A percentile compares a stretch with the other conserved stretches of the same genome.
Evolutionary conservation across 2,329 filamentous ascomycete species (phyloP).

Genomic region (Fusarium odoratissimum): DNA sequence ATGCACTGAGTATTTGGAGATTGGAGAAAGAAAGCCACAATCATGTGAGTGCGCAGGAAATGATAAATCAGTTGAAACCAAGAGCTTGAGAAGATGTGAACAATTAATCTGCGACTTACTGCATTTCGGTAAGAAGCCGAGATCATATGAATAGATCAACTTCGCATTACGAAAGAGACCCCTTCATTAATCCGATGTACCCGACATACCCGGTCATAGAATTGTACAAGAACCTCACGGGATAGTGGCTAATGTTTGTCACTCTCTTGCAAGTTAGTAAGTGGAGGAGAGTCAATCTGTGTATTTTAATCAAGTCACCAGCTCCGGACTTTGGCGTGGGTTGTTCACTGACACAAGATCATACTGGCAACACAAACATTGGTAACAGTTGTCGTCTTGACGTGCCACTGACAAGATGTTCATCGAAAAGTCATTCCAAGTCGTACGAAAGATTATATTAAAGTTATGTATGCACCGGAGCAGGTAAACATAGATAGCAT

Average conservation of each 20-base stretch:
- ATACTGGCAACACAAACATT: neutral
- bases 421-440: neutral
- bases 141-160: neutral
- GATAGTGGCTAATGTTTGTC: neutral
- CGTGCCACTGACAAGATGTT: neutral
- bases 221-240: neutral
- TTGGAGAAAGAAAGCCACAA: neutral
- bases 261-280: neutral
- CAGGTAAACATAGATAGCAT: neutral
- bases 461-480: neutral
- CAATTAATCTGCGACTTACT: neutral
- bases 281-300: neutral
- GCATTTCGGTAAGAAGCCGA: conserved; percentile 9
- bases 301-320: neutral
- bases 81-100: neutral
- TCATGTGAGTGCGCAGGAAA: neutral
- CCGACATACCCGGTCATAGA: conserved; percentile 16
- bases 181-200: conserved; percentile 6
- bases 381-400: neutral
- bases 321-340: neutral
- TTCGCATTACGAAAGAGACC: neutral
- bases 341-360: neutral
- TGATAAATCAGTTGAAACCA: neutral
- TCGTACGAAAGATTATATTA: neutral
- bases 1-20: neutral